These are phyloP conservation scores for Eimeria nieschulzi DNA, from an alignment of 169 alveolate species.

Conservation along the genomic window DNA sequence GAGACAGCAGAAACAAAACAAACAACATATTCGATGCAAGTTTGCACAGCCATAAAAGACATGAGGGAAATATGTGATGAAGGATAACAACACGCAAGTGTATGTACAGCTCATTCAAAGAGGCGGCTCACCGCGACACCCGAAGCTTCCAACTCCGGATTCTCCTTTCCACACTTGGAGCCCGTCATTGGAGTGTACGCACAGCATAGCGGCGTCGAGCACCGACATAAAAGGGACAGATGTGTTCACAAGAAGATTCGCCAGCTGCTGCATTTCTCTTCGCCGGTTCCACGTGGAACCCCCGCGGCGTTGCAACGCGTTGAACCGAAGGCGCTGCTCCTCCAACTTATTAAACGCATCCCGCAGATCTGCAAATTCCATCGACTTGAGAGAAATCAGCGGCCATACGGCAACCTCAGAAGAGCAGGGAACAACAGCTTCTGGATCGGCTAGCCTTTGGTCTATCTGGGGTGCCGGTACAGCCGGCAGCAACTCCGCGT, in stretches of 20 bases:
- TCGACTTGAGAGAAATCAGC: not conserved
- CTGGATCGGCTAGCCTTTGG: too few relatives aligned
- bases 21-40: not conserved
- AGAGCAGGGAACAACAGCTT: too few relatives aligned
- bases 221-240: constrained; percentile 23
- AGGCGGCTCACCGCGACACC: constrained; percentile 65
- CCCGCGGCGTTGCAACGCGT: constrained; percentile 27
- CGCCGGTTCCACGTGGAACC: not conserved
- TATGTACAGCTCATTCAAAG: not conserved
- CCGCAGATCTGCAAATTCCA: not conserved
- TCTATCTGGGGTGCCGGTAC: too few relatives aligned
- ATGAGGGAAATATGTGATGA: not conserved
- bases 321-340: constrained; percentile 59
- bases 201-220: not conserved
- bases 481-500: too few relatives aligned
- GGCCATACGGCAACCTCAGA: constrained; percentile 20
- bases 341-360: not conserved
- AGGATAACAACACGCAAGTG: not conserved
- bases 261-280: constrained; percentile 8
- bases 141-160: constrained; percentile 75
- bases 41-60: not conserved
- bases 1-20: not conserved
- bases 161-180: constrained; percentile 82
- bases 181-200: constrained; percentile 79
- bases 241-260: not conserved